Evolutionary conservation across 2,329 filamentous ascomycete species (phyloP), one percentile per base, ranked within the genome.

Genomic region (Leptodontidium sp.): DNA sequence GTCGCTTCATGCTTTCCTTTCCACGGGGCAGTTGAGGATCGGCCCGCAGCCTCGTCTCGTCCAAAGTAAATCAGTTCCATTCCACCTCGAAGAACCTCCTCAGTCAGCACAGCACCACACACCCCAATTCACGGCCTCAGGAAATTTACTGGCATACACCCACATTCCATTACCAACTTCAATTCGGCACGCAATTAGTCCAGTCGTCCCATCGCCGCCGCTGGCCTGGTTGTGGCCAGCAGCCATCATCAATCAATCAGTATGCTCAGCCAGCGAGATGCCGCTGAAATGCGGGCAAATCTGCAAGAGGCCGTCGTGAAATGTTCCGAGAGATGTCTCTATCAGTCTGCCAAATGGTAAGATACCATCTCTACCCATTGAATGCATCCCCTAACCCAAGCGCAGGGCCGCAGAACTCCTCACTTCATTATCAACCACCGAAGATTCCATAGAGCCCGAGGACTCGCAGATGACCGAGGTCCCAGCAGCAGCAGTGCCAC

Each of bases 261-360:
- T 40, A 8, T 38, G 17, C 32, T 58, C 35, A 12, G 32, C 24
- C 55, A 82, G 85, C 70, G 87, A 90, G 70, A 83, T 85, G 55
- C 38, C 50, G 81, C 83, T 62, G 90, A 77, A 58, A 68, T 79
- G 49, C 71, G 91, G 77, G 86, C 86, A 47, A 88, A 93, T 43
- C 85, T 98, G 53, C 93, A 97, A 79, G 91, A 94, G 76, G 93
- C 95, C 38, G 91, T 96, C 2, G 86, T 96, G 29, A 94, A 94
- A 78, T 98, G 94, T 82, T 97, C 94, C 1, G 96, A 99, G 79
- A 86, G 96, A 79, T 97, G 96, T 80, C 87, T 99, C 14, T 98
- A 98, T 78, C 94, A 98, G 77, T 96, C 95, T 7, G 91, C 96
- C 35, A 98, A 98, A 89, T 99, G 96, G 96, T 97, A 79, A 38